Evolutionary conservation across 75 land plant species (phyloP).

Genomic region (Cryptomeria japonica): DNA sequence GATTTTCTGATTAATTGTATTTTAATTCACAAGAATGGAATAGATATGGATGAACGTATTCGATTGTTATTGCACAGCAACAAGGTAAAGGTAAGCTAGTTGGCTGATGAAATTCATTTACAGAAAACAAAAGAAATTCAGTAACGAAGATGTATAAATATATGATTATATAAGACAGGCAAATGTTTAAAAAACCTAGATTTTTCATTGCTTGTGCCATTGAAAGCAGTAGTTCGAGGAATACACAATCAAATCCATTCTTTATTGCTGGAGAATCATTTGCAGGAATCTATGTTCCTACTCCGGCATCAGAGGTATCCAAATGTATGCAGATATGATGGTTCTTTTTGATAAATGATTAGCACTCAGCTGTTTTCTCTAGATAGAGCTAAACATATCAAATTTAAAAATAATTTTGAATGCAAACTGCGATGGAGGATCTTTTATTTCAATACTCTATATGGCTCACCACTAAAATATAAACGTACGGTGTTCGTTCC

Average conservation of each 20-base stretch:
- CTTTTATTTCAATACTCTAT: no score
- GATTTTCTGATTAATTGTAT: neutral
- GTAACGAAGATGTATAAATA: neutral
- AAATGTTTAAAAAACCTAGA: neutral
- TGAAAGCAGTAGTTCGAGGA: conserved; percentile 74
- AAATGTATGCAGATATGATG: conserved; percentile 44
- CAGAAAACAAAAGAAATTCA: neutral
- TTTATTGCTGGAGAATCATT: conserved; percentile 90
- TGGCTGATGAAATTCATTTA: neutral
- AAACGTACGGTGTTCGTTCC: no score
- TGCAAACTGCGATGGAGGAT: no score
- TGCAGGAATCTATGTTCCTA: conserved; percentile 93
- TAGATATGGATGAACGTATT: neutral
- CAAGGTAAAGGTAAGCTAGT: neutral
- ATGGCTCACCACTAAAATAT: no score
- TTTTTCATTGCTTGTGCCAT: neutral
- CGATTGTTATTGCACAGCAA: neutral
- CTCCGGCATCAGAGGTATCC: conserved; percentile 61
- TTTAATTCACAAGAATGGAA: neutral
- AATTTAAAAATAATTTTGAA: no score
- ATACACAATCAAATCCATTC: conserved; percentile 64
- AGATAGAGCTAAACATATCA: no score
- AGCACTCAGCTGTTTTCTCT: conserved; percentile 3
- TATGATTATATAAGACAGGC: neutral
- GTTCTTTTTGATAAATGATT: no score